Base-by-base conservation (phyloP, 257 asterid genomes). In the Solanum habrochaites region DNA sequence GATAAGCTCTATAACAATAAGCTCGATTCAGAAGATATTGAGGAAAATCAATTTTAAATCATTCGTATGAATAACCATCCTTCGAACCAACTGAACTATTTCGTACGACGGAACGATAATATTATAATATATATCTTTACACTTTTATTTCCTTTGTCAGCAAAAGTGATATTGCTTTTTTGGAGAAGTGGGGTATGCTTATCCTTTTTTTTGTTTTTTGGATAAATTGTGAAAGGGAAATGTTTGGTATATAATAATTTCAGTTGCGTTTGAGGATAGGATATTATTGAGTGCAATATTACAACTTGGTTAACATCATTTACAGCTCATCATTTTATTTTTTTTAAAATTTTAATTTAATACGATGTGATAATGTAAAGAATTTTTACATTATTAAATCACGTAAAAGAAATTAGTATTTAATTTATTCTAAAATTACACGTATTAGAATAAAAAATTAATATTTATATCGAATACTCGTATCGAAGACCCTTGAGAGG, bases 101-200 rank as follows among this genome's bases (percentile, higher is more conserved):
- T 4, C 1, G 1, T 18, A 18, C 2, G 11, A 56, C 1, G 0
- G n/a, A n/a, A 56, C 2, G 20, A 18, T 69, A 69, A 16, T 32
- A 32, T 70, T 31, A 31, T 31, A 69, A 69, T 70, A 8, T 25
- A 14, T 39, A 11, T 73, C 0, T 7, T 8, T 25, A 13, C 37
- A 9, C 21, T 52, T 52, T 52, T 52, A 52, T 52, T 6, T 5
- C 12, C 69, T 11, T 80, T 37, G 83, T 85, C 87, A 85, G 87
- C 83, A 85, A 85, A 85, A 85, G 87, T 71, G 83, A 47, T 32
- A 25, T 27, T 75, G 80, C 83, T 60, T 49, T 85, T 84, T 32
- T 45, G 49, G 16, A 29, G 29, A 85, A 32, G 83, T 85, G 40
- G 87, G 83, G 72, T 71, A 49, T 71, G 58, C 72, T 47, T 71